A percentile compares a stretch with the other conserved stretches of the same genome.
These are phyloP conservation scores for Fagopyrum esculentum DNA, from an alignment of 148 eudicot species.

Conservation along the genomic window DNA sequence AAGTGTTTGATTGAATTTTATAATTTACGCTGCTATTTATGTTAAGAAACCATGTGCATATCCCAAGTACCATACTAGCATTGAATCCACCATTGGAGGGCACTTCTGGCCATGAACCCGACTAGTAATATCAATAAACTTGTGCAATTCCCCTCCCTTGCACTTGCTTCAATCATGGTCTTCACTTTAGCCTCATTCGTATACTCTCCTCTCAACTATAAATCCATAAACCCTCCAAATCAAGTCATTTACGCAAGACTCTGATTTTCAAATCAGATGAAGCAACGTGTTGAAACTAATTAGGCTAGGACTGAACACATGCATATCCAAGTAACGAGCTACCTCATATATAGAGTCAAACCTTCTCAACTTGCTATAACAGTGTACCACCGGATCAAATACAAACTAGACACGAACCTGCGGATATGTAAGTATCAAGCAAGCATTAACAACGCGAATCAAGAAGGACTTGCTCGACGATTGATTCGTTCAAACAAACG, in stretches of 20 bases:
- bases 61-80: too few relatives aligned
- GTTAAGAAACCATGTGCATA: too few relatives aligned
- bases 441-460: slow-evolving; percentile 48
- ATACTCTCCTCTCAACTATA: slow-evolving; percentile 50
- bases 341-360: slow-evolving; percentile 45
- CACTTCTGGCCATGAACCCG: too few relatives aligned
- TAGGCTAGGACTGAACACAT: slow-evolving; percentile 50
- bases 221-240: slow-evolving; percentile 77
- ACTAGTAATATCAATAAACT: too few relatives aligned
- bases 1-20: too few relatives aligned
- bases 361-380: slow-evolving; percentile 67
- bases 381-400: slow-evolving; percentile 75
- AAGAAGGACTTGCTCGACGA: slow-evolving; percentile 43
- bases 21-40: too few relatives aligned
- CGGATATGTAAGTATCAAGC: slow-evolving; percentile 34
- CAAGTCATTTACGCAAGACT: slow-evolving; percentile 26
- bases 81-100: too few relatives aligned
- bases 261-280: slow-evolving; percentile 44
- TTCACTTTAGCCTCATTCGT: slow-evolving; percentile 52
- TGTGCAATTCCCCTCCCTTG: slow-evolving; percentile 1
- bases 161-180: slow-evolving; percentile 60
- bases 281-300: slow-evolving; percentile 64
- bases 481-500: slow-evolving; percentile 25
- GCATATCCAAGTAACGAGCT: slow-evolving; percentile 44
- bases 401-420: slow-evolving; percentile 52